These are phyloP conservation scores for Mimosa pudica DNA, from an alignment of 306 rosid genomes.

Conservation along the genomic window DNA sequence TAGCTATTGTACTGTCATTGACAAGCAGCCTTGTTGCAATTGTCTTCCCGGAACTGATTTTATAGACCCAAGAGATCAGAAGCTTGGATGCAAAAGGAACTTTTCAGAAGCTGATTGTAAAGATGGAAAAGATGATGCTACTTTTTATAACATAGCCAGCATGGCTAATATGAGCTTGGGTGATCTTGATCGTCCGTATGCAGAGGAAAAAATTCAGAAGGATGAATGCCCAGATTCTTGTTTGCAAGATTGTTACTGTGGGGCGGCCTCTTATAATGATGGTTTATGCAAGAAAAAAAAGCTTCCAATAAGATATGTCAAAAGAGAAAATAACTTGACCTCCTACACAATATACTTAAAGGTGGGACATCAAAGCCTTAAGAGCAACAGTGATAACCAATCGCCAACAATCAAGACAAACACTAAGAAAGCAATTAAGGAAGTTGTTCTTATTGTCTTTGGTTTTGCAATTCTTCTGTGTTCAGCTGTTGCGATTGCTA, in stretches of 20 bases:
- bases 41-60: background rate
- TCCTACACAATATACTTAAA: background rate
- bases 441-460: constrained; percentile 11
- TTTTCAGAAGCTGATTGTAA: background rate
- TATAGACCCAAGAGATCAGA: background rate
- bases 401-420: constrained; percentile 18
- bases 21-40: background rate
- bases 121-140: background rate
- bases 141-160: background rate
- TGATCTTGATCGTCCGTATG: background rate
- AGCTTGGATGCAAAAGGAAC: background rate
- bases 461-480: constrained; percentile 22
- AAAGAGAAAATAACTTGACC: background rate
- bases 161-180: background rate
- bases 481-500: constrained; percentile 17
- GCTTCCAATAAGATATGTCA: constrained; percentile 41
- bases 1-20: background rate
- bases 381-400: background rate
- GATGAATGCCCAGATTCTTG: background rate
- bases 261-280: background rate
- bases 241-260: constrained; percentile 15
- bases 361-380: background rate
- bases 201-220: background rate
- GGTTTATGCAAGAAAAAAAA: constrained; percentile 19
- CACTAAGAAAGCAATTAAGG: constrained; percentile 26